phyloP scores from a whole-genome alignment of 2,329 filamentous ascomycete species.

The Mariannaea sp. region DNA sequence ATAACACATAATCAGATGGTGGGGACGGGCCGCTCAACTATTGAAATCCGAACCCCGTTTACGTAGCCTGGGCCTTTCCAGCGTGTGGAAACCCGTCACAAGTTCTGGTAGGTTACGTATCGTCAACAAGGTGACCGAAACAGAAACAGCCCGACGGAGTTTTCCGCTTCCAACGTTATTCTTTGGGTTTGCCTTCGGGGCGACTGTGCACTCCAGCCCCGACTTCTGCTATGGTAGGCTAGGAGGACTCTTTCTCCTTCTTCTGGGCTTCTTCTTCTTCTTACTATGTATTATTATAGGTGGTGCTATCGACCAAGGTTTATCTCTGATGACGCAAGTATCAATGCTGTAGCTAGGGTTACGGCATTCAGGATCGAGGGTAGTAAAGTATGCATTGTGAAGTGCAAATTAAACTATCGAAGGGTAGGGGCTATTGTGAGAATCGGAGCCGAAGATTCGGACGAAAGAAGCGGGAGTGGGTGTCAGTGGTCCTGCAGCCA shows the following conservation, averaged over 20 bases:
- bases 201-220: neutral
- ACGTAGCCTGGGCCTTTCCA: constrained; percentile 2
- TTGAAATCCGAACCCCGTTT: constrained; percentile 24
- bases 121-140: neutral
- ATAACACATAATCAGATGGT: too few relatives aligned
- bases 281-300: too few relatives aligned
- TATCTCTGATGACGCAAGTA: neutral
- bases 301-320: constrained; percentile 8
- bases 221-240: neutral
- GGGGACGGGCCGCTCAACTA: constrained; percentile 9
- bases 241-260: too few relatives aligned
- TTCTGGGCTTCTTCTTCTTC: too few relatives aligned
- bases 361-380: too few relatives aligned
- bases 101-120: too few relatives aligned
- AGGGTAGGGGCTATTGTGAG: too few relatives aligned
- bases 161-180: too few relatives aligned
- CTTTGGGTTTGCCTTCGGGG: neutral
- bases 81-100: too few relatives aligned
- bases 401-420: too few relatives aligned
- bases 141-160: constrained; percentile 7
- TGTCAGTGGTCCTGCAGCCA: neutral
- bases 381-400: too few relatives aligned
- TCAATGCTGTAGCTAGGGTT: neutral
- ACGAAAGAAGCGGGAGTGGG: constrained; percentile 3
- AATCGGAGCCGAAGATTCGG: constrained; percentile 18